Evolutionary conservation across 805 yeast genomes (phyloP).

Genomic region (Suhomyces faveliae): DNA sequence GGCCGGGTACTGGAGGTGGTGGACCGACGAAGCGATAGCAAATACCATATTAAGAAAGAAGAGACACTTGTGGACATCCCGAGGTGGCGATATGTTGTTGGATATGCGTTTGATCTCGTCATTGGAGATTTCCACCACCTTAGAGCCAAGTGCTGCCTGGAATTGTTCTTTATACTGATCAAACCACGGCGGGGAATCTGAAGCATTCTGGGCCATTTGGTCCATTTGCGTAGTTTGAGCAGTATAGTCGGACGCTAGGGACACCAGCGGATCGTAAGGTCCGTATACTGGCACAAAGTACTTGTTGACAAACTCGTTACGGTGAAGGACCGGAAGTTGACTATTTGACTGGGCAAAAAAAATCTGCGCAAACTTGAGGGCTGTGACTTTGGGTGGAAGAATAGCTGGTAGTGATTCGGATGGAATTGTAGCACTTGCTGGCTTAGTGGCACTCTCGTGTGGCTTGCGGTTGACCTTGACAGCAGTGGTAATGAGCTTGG

Average conservation of each 20-base stretch:
- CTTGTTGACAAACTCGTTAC: constrained; percentile 66
- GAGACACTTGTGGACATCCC: constrained; percentile 49
- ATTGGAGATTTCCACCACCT: background rate
- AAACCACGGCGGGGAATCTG: constrained; percentile 40
- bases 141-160: constrained; percentile 9
- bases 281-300: constrained; percentile 85
- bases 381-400: constrained; percentile 69
- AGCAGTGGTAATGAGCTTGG: constrained; percentile 75
- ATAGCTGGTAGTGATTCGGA: constrained; percentile 40
- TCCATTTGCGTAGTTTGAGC: too few relatives aligned
- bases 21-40: constrained; percentile 76
- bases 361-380: constrained; percentile 59
- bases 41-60: constrained; percentile 75
- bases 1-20: constrained; percentile 64
- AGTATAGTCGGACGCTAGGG: constrained; percentile 62
- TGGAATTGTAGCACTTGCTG: constrained; percentile 17
- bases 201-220: too few relatives aligned
- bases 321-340: constrained; percentile 79
- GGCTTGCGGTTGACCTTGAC: constrained; percentile 48
- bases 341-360: constrained; percentile 80
- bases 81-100: constrained; percentile 44
- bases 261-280: constrained; percentile 44
- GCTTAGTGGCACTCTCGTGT: too few relatives aligned
- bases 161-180: constrained; percentile 38
- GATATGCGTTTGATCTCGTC: constrained; percentile 26